A percentile compares a stretch with the other conserved stretches of the same genome.
These are phyloP conservation scores for Diddensiella caesifluorescens DNA, from an alignment of 805 yeast species.

Conservation along the genomic window DNA sequence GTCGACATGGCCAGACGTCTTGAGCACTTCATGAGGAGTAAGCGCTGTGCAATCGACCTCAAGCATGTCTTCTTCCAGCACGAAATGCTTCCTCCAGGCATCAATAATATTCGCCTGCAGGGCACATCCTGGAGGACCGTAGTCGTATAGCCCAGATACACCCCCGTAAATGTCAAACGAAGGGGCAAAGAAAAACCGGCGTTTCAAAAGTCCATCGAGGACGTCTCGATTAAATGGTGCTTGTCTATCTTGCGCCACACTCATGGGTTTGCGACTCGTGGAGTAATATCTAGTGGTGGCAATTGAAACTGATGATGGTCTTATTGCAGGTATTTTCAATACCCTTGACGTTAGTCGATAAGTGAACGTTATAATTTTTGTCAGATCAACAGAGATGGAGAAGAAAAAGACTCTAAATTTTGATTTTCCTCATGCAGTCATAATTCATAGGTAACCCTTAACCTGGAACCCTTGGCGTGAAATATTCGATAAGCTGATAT, in stretches of 20 bases:
- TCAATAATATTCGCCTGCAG: slow-evolving; percentile 94
- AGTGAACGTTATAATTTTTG: no score
- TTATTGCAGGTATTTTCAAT: no score
- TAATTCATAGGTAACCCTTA: no score
- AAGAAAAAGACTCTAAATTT: no score
- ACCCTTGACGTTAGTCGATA: no score
- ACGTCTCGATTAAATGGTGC: slow-evolving; percentile 70
- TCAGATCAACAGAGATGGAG: no score
- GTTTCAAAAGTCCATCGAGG: slow-evolving; percentile 83
- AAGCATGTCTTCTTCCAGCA: slow-evolving; percentile 96
- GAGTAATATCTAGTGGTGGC: no score
- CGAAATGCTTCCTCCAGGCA: slow-evolving; percentile 95
- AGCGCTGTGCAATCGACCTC: slow-evolving; percentile 98
- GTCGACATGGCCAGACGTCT: slow-evolving; percentile 99
- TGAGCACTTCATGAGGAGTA: slow-evolving; percentile 95
- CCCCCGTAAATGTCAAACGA: slow-evolving; percentile 98
- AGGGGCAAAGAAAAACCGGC: slow-evolving; percentile 97
- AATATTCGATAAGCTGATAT: neutral
- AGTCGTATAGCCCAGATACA: slow-evolving; percentile 95
- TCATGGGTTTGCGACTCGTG: slow-evolving; percentile 4
- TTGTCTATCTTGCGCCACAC: slow-evolving; percentile 1
- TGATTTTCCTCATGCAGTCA: no score
- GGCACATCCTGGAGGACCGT: slow-evolving; percentile 99
- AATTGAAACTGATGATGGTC: no score
- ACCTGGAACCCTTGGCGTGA: no score